Base-by-base conservation (phyloP, 768 basidiomycete species). In the Scleroderma bovista region DNA sequence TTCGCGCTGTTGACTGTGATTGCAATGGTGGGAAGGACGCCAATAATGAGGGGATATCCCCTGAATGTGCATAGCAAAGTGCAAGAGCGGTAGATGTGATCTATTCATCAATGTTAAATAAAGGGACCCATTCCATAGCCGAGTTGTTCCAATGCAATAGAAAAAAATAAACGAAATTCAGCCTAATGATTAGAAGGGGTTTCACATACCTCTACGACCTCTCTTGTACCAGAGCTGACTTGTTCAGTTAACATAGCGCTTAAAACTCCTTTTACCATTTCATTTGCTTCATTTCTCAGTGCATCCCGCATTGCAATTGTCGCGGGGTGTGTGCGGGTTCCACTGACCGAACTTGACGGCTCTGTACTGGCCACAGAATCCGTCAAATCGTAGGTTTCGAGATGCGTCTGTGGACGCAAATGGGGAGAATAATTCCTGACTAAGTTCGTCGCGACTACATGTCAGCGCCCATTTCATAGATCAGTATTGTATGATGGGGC, bases 401-500 rank as follows among this genome's bases (percentile, higher is more conserved):
- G 26, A 8, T 43, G 17, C 12, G 23, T 16, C 23, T 47, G 17
- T 9, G 64, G 55, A 47, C 80, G 67, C 57, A 95, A 77, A 69
- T 93, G 86, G 15, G 93, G 92, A 39, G 88, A 88, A 66, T 94
- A 93, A 63, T 93, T 93, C 75, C 80, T 78, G 76, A 91, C 88
- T 88, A 94, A 73, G 77, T 92, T 90, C 60, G 75, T 78, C 68
- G 78, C 78, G 79, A 93, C 93, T 93, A 73, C 62, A 70, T 53
- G 73, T 86, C 80, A 88, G 85, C 82, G 78, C 79, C 75, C 77
- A 75, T 47, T 29, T 54, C 31, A 34, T 57, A 50, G 51, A 55
- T 58, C 54, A 59, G 51, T 52, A 51, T 55, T 52, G 46, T 57
- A 52, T 51, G 51, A 31, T 54, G 53, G 56, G 55, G 52, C 57